Conservation (phyloP, 257 asterid species). For the Gardenia jasminoides region DNA sequence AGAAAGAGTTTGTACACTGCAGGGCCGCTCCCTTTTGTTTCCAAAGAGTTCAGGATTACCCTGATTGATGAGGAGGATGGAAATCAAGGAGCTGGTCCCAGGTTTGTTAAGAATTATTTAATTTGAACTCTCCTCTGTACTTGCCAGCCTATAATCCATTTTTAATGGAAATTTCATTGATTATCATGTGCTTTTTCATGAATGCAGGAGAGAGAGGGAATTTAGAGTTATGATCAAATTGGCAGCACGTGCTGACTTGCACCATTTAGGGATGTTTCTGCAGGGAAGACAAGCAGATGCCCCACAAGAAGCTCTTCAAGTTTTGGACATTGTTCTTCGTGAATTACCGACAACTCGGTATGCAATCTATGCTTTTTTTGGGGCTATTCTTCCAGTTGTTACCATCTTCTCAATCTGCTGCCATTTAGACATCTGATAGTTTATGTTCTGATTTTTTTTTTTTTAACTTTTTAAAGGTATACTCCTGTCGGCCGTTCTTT, state of each 20-base stretch:
- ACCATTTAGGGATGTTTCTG: conserved; percentile 83
- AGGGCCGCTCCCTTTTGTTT: conserved; percentile 78
- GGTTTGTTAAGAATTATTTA: conserved; percentile 33
- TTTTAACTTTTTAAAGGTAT: conserved; percentile 53
- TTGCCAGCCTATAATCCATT: not conserved
- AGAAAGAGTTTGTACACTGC: conserved; percentile 94
- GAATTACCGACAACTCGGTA: conserved; percentile 81
- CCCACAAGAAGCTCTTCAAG: conserved; percentile 96
- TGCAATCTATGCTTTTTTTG: too few relatives aligned
- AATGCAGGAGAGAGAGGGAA: conserved; percentile 73
- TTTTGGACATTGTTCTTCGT: conserved; percentile 88
- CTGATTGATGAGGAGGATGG: conserved; percentile 80
- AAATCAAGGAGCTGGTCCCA: conserved; percentile 40
- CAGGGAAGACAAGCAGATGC: conserved; percentile 94
- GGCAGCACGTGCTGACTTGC: conserved; percentile 94
- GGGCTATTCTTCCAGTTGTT: not conserved
- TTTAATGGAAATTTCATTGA: not conserved
- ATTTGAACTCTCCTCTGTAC: not conserved
- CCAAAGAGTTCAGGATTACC: conserved; percentile 62
- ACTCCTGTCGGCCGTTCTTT: conserved; percentile 83
- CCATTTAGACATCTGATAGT: not conserved
- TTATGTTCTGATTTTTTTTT: conserved; percentile 11
- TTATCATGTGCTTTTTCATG: conserved; percentile 8
- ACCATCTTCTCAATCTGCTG: not conserved
- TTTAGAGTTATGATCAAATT: conserved; percentile 81